Conservation (phyloP, 805 yeast species). For the Candida nanaspora region DNA sequence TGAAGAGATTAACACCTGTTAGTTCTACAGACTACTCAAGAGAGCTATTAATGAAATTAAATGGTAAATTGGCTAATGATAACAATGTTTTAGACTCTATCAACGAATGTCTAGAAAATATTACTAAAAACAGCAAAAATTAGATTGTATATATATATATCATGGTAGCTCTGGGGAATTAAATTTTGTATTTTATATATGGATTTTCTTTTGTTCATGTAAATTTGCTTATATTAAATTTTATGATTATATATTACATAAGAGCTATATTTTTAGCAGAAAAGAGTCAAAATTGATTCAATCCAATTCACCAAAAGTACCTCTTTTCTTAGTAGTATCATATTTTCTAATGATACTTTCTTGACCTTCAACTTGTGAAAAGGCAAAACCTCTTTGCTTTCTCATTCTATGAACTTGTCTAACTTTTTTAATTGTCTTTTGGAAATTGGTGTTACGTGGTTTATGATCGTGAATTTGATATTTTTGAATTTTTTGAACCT, state of each 20-base stretch:
- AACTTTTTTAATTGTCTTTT: constrained; percentile 92
- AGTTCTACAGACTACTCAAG: no score
- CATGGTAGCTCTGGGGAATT: no score
- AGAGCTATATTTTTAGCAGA: no score
- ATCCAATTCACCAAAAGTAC: constrained; percentile 26
- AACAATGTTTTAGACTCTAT: not conserved
- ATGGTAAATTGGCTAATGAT: not conserved
- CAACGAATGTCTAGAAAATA: no score
- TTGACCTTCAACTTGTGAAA: constrained; percentile 93
- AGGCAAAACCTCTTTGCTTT: constrained; percentile 97
- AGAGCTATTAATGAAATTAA: not conserved
- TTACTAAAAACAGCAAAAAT: no score
- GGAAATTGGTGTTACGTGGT: constrained; percentile 96
- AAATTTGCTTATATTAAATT: no score
- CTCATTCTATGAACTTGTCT: constrained; percentile 98
- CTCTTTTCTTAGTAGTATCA: constrained; percentile 76
- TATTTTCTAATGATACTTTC: constrained; percentile 87
- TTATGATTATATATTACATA: no score
- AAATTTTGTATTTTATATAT: not conserved
- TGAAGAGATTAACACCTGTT: no score
- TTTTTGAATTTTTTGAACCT: constrained; percentile 95
- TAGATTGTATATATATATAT: no score
- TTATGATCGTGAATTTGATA: constrained; percentile 87
- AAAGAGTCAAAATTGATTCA: constrained; percentile 6
- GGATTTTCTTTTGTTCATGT: not conserved